These are phyloP conservation scores for Sicyos baderoa DNA, from an alignment of 306 rosid species.

Conservation along the genomic window DNA sequence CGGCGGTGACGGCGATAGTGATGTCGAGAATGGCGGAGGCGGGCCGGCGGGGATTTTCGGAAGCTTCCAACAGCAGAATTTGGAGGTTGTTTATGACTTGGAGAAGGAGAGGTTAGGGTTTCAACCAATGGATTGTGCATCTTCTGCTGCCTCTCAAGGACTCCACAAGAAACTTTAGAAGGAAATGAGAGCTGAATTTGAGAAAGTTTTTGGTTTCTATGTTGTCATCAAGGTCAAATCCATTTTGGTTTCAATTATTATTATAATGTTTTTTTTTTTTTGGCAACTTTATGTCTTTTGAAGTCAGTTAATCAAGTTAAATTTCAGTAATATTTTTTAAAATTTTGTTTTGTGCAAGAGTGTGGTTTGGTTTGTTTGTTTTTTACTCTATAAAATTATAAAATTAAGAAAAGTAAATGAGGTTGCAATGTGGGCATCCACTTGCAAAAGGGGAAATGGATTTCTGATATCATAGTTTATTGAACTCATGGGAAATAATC, in stretches of 20 bases:
- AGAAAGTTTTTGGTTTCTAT: not conserved
- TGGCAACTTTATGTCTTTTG: no score
- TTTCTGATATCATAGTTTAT: conserved; percentile 3
- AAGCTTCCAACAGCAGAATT: conserved; percentile 49
- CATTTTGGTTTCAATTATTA: not conserved
- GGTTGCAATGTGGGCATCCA: conserved; percentile 13
- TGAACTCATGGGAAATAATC: not conserved
- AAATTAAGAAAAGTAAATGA: not conserved
- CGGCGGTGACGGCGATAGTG: conserved; percentile 23
- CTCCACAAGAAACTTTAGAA: not conserved
- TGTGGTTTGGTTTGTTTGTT: conserved; percentile 15
- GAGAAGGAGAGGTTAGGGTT: conserved; percentile 44
- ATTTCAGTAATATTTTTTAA: not conserved
- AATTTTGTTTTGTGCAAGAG: not conserved
- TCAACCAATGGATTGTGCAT: conserved; percentile 40
- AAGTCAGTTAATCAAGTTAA: not conserved
- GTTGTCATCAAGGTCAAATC: not conserved
- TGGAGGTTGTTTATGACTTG: conserved; percentile 49
- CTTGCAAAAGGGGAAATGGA: conserved; percentile 13
- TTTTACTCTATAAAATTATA: not conserved
- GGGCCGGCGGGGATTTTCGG: conserved; percentile 57
- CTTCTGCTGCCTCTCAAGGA: conserved; percentile 30
- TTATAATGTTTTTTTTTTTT: not conserved
- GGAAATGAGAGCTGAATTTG: not conserved
- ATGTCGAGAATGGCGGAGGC: conserved; percentile 17